phyloP scores from a whole-genome alignment of 1,284 basidiomycete species.

The Exobasidium rhododendri region DNA sequence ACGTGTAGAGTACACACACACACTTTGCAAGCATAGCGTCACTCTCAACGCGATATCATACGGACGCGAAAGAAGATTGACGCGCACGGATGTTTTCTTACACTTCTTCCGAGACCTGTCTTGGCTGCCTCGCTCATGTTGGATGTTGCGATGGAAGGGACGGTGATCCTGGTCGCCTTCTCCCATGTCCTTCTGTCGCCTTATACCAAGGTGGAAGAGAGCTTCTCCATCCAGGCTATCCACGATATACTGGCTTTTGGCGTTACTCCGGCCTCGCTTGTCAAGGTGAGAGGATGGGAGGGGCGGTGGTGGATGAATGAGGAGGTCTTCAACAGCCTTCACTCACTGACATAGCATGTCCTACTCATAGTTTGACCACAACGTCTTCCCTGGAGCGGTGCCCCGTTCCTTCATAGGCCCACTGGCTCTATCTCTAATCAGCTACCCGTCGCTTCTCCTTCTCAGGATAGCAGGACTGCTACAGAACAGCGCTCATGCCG shows the following conservation, averaged over 20 bases:
- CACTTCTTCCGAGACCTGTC: too few relatives aligned
- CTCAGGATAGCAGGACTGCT: conserved; percentile 58
- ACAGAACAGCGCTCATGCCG: conserved; percentile 63
- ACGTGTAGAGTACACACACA: too few relatives aligned
- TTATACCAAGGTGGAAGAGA: conserved; percentile 95
- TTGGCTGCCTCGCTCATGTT: too few relatives aligned
- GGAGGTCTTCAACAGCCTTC: conserved; percentile 1
- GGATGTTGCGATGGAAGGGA: neutral
- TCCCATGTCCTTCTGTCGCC: conserved; percentile 58
- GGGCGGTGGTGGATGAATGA: conserved; percentile 57
- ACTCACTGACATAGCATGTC: neutral
- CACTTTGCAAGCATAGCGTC: too few relatives aligned
- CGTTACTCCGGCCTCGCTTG: conserved; percentile 48
- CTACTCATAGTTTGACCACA: conserved; percentile 76
- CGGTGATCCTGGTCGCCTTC: neutral
- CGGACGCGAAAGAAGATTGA: too few relatives aligned
- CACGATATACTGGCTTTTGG: conserved; percentile 84
- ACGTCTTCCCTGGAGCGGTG: conserved; percentile 81
- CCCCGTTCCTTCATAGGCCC: conserved; percentile 82
- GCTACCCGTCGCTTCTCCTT: conserved; percentile 47
- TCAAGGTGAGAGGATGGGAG: conserved; percentile 57
- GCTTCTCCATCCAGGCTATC: conserved; percentile 86
- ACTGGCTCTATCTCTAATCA: conserved; percentile 40
- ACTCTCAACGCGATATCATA: too few relatives aligned
- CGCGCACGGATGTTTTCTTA: too few relatives aligned